Conservation (phyloP, 2,329 filamentous ascomycete species). For the Daldinia eschscholtzii region DNA sequence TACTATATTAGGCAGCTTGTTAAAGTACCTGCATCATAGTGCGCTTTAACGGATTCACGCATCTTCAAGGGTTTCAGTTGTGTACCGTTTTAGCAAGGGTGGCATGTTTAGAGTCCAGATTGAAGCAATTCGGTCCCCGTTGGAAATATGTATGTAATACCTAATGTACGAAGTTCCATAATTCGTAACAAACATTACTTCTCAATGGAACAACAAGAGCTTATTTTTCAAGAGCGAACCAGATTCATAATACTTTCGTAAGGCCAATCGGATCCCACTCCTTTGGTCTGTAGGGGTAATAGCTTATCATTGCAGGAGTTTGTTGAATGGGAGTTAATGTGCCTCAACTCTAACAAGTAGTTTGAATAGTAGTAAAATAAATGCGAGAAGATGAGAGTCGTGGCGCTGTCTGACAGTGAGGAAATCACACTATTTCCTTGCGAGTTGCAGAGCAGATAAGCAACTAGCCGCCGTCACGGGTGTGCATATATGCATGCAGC, state of each 20-base stretch:
- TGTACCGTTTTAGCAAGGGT: too few species aligned
- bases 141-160: background rate
- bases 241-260: background rate
- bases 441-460: background rate
- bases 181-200: background rate
- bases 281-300: background rate
- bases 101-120: too few species aligned
- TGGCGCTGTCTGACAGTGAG: background rate
- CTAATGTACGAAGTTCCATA: background rate
- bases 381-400: too few species aligned
- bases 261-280: background rate
- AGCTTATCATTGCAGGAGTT: background rate
- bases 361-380: too few species aligned
- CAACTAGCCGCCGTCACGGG: background rate
- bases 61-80: too few species aligned
- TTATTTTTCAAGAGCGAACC: background rate
- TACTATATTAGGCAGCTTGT: too few species aligned
- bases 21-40: too few species aligned
- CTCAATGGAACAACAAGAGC: background rate
- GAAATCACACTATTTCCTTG: background rate
- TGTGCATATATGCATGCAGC: background rate
- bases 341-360: too few species aligned
- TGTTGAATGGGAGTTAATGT: background rate
- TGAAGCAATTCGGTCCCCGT: background rate
- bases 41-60: too few species aligned